Conservation (phyloP, 108 stramenopile species). For the Skeletonema costatum region DNA sequence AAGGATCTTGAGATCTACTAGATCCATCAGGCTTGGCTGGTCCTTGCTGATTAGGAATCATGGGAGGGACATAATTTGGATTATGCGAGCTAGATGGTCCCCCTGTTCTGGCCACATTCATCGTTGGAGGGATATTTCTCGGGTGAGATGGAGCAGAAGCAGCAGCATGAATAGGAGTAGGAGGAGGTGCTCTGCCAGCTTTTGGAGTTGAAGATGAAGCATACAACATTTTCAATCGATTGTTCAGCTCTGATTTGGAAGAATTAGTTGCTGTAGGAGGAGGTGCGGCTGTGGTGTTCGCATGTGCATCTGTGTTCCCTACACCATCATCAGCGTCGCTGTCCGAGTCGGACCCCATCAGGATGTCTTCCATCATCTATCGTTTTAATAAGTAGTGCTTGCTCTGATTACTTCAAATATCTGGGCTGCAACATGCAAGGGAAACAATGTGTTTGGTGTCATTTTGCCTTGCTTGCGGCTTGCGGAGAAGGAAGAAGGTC, state of each 20-base stretch:
- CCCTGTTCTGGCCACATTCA: constrained; percentile 9
- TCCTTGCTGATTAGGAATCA: constrained; percentile 11
- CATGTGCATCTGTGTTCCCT: not conserved
- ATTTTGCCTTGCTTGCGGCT: too few relatives aligned
- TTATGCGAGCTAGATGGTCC: constrained; percentile 8
- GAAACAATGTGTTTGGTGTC: too few relatives aligned
- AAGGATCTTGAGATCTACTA: too few relatives aligned
- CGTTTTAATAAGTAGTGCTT: too few relatives aligned
- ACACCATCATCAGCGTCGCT: constrained; percentile 23
- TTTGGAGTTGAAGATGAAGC: constrained; percentile 5
- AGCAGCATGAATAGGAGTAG: not conserved
- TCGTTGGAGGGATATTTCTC: not conserved
- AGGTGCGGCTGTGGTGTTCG: not conserved
- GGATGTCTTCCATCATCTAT: constrained; percentile 24
- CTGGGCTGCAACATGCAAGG: too few relatives aligned
- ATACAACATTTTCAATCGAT: constrained; percentile 44
- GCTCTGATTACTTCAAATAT: too few relatives aligned
- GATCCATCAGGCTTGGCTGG: too few relatives aligned
- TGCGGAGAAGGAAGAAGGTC: too few relatives aligned
- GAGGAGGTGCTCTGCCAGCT: not conserved
- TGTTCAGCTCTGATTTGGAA: constrained; percentile 41
- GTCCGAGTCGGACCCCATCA: constrained; percentile 21
- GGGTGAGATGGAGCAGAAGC: not conserved
- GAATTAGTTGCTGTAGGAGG: not conserved
- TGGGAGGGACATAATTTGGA: constrained; percentile 17